Conservation (phyloP, 1,139 yeast species). For the Blastobotrys buckinghamii region DNA sequence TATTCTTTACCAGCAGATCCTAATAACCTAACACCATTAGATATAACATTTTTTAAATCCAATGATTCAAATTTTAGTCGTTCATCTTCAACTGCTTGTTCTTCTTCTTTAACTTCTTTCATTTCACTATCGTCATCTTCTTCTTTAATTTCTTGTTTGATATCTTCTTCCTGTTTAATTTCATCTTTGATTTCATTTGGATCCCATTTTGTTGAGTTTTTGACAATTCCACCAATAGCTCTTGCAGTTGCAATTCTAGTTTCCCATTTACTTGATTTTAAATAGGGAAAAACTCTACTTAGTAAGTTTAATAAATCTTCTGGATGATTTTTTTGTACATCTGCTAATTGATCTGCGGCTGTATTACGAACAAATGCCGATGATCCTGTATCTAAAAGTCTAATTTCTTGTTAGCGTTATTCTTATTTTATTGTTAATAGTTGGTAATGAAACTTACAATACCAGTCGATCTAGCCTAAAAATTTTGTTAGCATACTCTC, state of each 20-base stretch:
- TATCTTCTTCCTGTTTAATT: constrained; percentile 13
- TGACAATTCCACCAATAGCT: constrained; percentile 90
- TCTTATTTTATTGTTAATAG: not conserved
- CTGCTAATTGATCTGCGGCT: constrained; percentile 96
- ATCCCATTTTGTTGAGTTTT: constrained; percentile 76
- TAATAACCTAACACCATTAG: constrained; percentile 62
- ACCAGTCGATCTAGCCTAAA: constrained; percentile 37
- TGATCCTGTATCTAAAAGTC: constrained; percentile 78
- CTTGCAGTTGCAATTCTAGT: constrained; percentile 92
- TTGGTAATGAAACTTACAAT: constrained; percentile 23
- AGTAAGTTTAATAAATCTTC: constrained; percentile 81
- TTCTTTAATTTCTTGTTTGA: not conserved
- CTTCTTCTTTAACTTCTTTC: constrained; percentile 22
- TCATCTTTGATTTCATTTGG: constrained; percentile 46
- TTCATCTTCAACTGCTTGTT: constrained; percentile 23
- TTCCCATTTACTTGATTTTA: constrained; percentile 86
- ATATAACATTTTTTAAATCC: constrained; percentile 57
- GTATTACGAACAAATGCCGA: constrained; percentile 90
- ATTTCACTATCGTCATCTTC: constrained; percentile 11
- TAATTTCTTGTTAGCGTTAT: constrained; percentile 8
- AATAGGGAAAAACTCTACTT: constrained; percentile 86
- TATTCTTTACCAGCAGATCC: constrained; percentile 59
- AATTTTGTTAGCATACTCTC: not conserved
- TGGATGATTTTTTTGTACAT: constrained; percentile 89
- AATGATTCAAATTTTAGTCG: constrained; percentile 56